Evolutionary conservation across 441 rosid species (phyloP), one percentile per base, ranked within the genome.

Genomic region (Metrosideros polymorpha): DNA sequence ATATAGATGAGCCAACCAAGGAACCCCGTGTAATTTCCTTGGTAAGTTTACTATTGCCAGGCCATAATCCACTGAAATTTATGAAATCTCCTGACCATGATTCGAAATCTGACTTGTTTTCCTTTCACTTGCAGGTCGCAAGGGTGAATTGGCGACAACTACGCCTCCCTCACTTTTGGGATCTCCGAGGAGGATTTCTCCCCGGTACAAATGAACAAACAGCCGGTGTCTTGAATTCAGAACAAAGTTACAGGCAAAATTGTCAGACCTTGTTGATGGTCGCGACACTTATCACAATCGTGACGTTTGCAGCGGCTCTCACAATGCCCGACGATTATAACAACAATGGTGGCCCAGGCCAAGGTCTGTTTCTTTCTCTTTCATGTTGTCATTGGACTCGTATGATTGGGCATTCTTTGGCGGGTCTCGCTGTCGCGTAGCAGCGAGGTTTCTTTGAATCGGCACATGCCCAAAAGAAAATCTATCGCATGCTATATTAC

Each of bases 271-370:
- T 88, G 14, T 18, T 59, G 22, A 12, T 84, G 47, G 85, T 89
- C 56, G 82, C 83, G 7, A 86, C 91, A 19, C 61, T 89, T 3
- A 55, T 87, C 25, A 87, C 91, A 9, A 79, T 91, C 13, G 84
- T 91, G 56, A 91, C 89, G 5, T 91, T 89, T 35, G 57, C 86
- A 3, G 91, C 91, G 19, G 85, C 85, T 17, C 88, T 89, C 66
- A 82, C 87, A 3, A 8, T 88, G 45, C 91, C 92, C 0, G 88
- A 90, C 0, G 86, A 88, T 13, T 59, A 59, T 59, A 3, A 29
- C 35, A 3, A 15, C 7, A 59, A 59, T 5, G 0, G 9, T 4
- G 39, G 71, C 39, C 66, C 19, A 6, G 22, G 22, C 66, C 77
- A 66, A 35, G 27, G 27, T 66, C 45, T 9, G 45, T 66, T 66